Evolutionary conservation across 1,284 basidiomycete species (phyloP).

Genomic region (Garcileccinum viscosum): DNA sequence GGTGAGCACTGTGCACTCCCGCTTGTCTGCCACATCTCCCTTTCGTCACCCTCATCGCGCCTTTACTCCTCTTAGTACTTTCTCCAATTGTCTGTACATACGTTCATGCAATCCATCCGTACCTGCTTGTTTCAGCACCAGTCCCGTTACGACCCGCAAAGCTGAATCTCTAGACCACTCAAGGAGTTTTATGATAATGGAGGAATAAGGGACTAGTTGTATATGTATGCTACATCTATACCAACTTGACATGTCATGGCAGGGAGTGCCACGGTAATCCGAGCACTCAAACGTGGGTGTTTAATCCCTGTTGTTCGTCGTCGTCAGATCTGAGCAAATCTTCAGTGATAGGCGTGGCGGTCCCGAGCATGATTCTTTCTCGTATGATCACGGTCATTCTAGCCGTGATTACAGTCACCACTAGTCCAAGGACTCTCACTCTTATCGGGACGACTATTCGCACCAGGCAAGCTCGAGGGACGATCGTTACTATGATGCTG

Average conservation of each 20-base stretch:
- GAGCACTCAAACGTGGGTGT: slow-evolving; percentile 48
- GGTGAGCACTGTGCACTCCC: too few species aligned
- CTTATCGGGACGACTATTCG: slow-evolving; percentile 53
- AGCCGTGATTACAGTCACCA: slow-evolving; percentile 54
- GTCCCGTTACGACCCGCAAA: too few species aligned
- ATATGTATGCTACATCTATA: slow-evolving; percentile 29
- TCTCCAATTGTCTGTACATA: too few species aligned
- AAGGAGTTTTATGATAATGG: not conserved
- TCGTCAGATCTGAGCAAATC: slow-evolving; percentile 5
- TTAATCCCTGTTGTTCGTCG: slow-evolving; percentile 15
- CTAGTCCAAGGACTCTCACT: slow-evolving; percentile 48
- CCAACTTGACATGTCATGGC: slow-evolving; percentile 10
- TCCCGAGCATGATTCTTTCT: slow-evolving; percentile 51
- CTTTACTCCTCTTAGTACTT: too few species aligned
- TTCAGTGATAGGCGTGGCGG: slow-evolving; percentile 36
- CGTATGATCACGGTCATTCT: slow-evolving; percentile 58
- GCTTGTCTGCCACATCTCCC: too few species aligned
- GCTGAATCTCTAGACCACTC: too few species aligned
- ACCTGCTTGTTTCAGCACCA: too few species aligned
- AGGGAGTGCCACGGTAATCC: slow-evolving; percentile 82
- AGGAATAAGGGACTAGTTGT: slow-evolving; percentile 22
- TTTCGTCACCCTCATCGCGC: too few species aligned
- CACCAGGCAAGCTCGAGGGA: slow-evolving; percentile 54
- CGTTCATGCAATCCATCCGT: too few species aligned
- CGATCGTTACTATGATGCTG: slow-evolving; percentile 61